Conservation (phyloP, 805 yeast species). For the Pichia gijzeniarum region DNA sequence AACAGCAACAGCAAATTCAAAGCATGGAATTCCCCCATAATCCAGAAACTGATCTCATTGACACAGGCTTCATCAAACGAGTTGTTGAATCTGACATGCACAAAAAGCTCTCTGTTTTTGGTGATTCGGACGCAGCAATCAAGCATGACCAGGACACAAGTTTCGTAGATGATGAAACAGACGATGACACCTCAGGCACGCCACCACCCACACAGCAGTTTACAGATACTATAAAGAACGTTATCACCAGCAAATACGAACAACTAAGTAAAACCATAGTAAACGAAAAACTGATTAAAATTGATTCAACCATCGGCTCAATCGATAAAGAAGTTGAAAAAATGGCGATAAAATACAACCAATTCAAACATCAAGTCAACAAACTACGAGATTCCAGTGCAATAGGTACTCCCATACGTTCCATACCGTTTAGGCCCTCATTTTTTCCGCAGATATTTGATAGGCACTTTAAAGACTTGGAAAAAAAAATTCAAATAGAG, state of each 20-base stretch:
- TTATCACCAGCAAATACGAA: conserved; percentile 5
- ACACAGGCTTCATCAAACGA: conserved; percentile 1
- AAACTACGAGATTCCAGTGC: not conserved
- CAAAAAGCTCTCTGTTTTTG: conserved; percentile 5
- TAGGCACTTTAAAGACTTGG: not conserved
- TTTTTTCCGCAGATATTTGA: not conserved
- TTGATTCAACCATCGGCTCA: not conserved
- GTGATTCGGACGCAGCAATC: not conserved
- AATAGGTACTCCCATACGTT: no score
- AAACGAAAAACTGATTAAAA: not conserved
- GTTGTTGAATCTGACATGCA: conserved; percentile 6
- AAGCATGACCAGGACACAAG: not conserved
- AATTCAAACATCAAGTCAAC: not conserved
- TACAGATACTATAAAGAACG: conserved; percentile 2
- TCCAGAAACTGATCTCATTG: conserved; percentile 1
- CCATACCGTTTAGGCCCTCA: not conserved
- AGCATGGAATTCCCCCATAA: not conserved
- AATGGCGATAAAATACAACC: not conserved
- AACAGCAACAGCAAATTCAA: not conserved
- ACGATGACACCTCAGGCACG: not conserved
- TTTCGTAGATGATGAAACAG: not conserved
- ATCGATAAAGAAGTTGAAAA: conserved; percentile 4
- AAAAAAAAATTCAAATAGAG: not conserved
- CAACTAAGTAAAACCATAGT: not conserved
- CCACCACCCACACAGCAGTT: not conserved